These are phyloP conservation scores for Neocatenulostroma microsporum DNA, from an alignment of 2,329 filamentous ascomycete species.

Conservation along the genomic window DNA sequence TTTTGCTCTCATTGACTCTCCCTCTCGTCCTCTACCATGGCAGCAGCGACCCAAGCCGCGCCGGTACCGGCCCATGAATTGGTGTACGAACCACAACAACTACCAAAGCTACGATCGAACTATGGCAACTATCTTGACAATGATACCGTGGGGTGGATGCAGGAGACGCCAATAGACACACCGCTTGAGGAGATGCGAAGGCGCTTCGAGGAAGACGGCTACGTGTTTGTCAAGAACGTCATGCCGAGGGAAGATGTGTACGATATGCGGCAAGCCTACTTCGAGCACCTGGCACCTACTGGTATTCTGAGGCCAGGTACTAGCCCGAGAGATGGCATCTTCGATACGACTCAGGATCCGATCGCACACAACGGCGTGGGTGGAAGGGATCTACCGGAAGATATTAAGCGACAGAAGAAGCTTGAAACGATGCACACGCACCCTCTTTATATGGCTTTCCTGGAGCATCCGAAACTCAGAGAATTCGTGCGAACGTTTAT, in stretches of 20 bases:
- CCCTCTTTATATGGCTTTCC: conserved; percentile 28
- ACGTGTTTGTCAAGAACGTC: conserved; percentile 37
- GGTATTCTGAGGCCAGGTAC: conserved; percentile 35
- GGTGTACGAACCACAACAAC: conserved; percentile 16
- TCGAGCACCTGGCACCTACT: conserved; percentile 31
- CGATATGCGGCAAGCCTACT: conserved; percentile 35
- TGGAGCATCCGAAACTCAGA: conserved; percentile 30
- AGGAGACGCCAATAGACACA: conserved; percentile 27
- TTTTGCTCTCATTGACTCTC: too few species aligned
- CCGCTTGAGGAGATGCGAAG: conserved; percentile 33
- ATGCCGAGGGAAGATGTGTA: conserved; percentile 37
- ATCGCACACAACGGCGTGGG: conserved; percentile 21
- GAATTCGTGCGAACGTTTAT: conserved; percentile 32
- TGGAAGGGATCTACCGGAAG: conserved; percentile 24
- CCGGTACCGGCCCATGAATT: conserved; percentile 21
- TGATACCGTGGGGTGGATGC: conserved; percentile 27
- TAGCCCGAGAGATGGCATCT: conserved; percentile 35
- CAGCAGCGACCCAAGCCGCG: conserved; percentile 12
- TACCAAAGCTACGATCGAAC: conserved; percentile 24
- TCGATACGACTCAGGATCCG: conserved; percentile 30
- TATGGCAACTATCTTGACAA: conserved; percentile 21
- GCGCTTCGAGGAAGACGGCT: conserved; percentile 34
- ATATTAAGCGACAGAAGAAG: conserved; percentile 19
- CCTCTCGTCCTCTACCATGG: too few species aligned
- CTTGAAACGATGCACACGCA: conserved; percentile 29